Evolutionary conservation across 257 asterid species (phyloP).

Genomic region (Fraxinus pennsylvanica): DNA sequence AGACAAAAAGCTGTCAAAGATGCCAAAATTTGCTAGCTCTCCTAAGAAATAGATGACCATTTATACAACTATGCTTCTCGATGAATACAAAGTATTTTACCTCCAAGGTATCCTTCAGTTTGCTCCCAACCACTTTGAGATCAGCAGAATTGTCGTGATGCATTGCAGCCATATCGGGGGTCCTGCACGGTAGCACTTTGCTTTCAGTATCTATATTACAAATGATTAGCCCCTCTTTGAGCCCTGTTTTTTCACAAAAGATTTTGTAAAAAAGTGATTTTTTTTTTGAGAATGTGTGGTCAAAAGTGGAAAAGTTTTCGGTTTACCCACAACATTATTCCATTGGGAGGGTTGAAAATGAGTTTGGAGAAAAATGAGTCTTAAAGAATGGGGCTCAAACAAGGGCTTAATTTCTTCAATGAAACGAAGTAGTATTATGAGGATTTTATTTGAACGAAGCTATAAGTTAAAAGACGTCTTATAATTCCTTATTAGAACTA

Average conservation of each 20-base stretch:
- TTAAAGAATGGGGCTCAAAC: too few species aligned
- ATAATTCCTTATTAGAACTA: not conserved
- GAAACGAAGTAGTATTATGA: not conserved
- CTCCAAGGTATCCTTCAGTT: constrained; percentile 74
- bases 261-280: too few species aligned
- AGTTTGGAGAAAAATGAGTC: too few species aligned
- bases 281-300: too few species aligned
- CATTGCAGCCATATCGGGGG: constrained; percentile 76
- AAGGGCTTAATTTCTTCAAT: not conserved
- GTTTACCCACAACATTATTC: too few species aligned
- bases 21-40: not conserved
- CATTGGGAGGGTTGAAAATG: too few species aligned
- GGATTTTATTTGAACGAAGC: not conserved
- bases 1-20: not conserved
- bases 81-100: constrained; percentile 31
- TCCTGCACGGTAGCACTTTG: constrained; percentile 43
- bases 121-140: constrained; percentile 75
- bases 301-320: too few species aligned
- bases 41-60: not conserved
- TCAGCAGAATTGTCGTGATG: constrained; percentile 82
- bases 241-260: too few species aligned
- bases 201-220: constrained; percentile 9
- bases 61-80: not conserved
- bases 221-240: not conserved
- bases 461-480: too few species aligned